Evolutionary conservation across 805 yeast genomes (phyloP), one percentile per base, ranked within the genome.

Genomic region (Groenewaldozyma salmanticensis): DNA sequence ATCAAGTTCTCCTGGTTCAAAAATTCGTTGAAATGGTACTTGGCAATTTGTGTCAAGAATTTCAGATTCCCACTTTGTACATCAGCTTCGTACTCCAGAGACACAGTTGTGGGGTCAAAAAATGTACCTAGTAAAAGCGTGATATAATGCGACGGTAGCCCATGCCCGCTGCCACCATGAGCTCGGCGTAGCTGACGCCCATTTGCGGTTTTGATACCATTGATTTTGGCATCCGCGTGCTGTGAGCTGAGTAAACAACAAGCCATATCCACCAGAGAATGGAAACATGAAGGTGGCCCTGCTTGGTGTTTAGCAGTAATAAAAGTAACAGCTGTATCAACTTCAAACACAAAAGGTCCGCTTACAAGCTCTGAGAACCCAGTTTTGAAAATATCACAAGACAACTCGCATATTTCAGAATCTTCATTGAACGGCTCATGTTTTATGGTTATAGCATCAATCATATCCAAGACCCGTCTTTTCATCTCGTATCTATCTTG

Each of bases 271-370:
- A 54, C 45, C 4, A 62, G 43, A 4, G 51, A 39, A 6, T 56
- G 42, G 22, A 47, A 42, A 4, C 53, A 44, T 0, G 35, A 42
- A 6, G 44, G 33, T 1, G 60, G 55, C 1, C 57, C 58, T 16
- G 38, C 41, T 29, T 21, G 45, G 38, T 35, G 55, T 45, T 64
- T 74, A 46, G 52, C 52, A 16, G 44, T 44, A 22, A 65, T 65
- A 45, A 65, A 75, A 45, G 60, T 57, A 21, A 75, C 42, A 4
- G 76, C 65, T 0, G 63, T 54, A 0, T 59, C 57, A 2, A 65
- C 44, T 0, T 62, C 60, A 43, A 81, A 70, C 6, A 72, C 77
- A 57, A 81, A 83, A 0, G 92, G 84, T 0, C 87, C 87, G 16
- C 72, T 65, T 4, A 75, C 57, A 3, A 66, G 55, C 52, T 85